Conservation (phyloP, 306 rosid species). For the Astragalus glycyphyllos region DNA sequence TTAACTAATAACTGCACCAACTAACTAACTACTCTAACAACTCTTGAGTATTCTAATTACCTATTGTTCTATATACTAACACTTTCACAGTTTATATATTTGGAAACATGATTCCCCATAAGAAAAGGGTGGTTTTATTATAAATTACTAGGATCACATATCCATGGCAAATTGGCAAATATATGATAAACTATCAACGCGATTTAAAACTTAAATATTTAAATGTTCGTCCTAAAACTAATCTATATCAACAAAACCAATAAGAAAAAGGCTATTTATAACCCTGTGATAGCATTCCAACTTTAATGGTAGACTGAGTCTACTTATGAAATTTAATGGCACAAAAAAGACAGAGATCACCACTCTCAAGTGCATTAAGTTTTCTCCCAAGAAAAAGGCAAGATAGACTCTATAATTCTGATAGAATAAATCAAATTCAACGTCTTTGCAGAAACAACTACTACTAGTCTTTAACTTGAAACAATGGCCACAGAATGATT, state of each 20-base stretch:
- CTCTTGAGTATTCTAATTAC: too few relatives aligned
- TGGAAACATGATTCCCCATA: not conserved
- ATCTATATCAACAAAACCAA: conserved; percentile 8
- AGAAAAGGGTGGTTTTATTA: too few relatives aligned
- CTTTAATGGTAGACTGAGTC: conserved; percentile 1
- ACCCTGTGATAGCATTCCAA: conserved; percentile 19
- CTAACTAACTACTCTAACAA: too few relatives aligned
- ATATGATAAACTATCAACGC: not conserved
- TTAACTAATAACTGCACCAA: too few relatives aligned
- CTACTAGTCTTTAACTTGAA: conserved; percentile 39
- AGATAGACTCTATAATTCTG: conserved; percentile 8
- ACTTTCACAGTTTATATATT: not conserved
- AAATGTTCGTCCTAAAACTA: not conserved
- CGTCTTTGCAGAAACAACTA: conserved; percentile 29
- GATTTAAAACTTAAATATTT: not conserved
- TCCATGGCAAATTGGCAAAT: not conserved
- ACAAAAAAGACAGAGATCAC: conserved; percentile 19
- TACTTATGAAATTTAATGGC: conserved; percentile 12
- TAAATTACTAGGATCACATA: not conserved
- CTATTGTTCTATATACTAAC: too few relatives aligned
- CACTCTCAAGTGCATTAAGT: not conserved
- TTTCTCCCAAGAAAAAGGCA: not conserved
- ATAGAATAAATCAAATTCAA: conserved; percentile 22
- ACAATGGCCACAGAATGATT: conserved; percentile 5
- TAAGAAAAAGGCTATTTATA: conserved; percentile 10